A percentile compares a stretch with the other conserved stretches of the same genome.
These are phyloP conservation scores for Euphrasia arctica DNA, from an alignment of 305 asterid genomes.

Conservation along the genomic window DNA sequence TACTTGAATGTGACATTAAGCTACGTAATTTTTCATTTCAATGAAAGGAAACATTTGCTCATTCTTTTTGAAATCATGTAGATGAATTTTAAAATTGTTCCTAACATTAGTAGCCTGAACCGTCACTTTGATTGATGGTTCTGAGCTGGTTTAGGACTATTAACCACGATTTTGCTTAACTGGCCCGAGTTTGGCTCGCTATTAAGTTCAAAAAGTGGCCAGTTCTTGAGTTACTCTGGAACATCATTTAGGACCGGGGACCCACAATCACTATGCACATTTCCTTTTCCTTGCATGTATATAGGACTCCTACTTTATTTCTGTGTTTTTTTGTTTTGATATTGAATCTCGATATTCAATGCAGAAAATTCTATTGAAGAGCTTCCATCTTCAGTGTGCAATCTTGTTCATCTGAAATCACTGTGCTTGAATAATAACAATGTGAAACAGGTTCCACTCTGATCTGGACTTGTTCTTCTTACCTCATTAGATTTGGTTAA, in stretches of 20 bases:
- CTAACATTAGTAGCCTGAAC: too few species aligned
- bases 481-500: too few species aligned
- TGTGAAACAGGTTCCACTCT: conserved; percentile 63
- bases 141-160: too few species aligned
- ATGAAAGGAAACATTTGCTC: too few species aligned
- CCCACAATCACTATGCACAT: too few species aligned
- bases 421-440: conserved; percentile 76
- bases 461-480: neutral
- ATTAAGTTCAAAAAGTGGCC: too few species aligned
- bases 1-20: neutral
- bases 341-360: conserved; percentile 15
- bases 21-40: neutral
- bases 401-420: conserved; percentile 78
- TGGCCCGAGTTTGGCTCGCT: neutral
- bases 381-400: conserved; percentile 85
- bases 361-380: conserved; percentile 87
- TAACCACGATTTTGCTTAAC: too few species aligned
- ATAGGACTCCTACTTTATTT: conserved; percentile 13
- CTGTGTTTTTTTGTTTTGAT: conserved; percentile 9
- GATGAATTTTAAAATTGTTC: neutral
- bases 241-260: too few species aligned
- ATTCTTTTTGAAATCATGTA: too few species aligned
- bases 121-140: too few species aligned
- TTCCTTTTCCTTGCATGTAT: neutral
- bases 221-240: too few species aligned